phyloP scores from a whole-genome alignment of 176 grass and related monocot genomes.

The Elaeis guineensis region DNA sequence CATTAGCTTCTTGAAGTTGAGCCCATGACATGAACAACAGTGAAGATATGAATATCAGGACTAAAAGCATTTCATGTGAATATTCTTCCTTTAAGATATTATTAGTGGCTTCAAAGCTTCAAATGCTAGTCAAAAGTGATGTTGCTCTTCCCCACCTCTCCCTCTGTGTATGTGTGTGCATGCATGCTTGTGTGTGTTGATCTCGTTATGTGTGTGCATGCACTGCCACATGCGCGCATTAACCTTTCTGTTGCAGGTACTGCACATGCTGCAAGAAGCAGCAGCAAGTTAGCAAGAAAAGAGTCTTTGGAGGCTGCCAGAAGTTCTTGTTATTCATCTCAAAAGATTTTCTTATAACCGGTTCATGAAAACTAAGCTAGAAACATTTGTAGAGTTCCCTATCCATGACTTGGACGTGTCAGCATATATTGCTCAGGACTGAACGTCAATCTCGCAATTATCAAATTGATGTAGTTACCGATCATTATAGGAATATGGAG shows the following conservation, averaged over 20 bases:
- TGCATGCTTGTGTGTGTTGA: too few species aligned
- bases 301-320: slow-evolving; percentile 86
- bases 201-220: too few species aligned
- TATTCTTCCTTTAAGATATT: too few species aligned
- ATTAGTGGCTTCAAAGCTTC: too few species aligned
- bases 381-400: slow-evolving; percentile 90
- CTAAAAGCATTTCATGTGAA: too few species aligned
- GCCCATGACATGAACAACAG: too few species aligned
- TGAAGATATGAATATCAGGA: too few species aligned
- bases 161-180: too few species aligned
- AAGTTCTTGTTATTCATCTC: slow-evolving; percentile 90
- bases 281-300: slow-evolving; percentile 84
- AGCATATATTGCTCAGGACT: slow-evolving; percentile 35
- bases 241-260: slow-evolving; percentile 41
- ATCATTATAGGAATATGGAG: slow-evolving; percentile 89
- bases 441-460: slow-evolving; percentile 39
- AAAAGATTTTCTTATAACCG: slow-evolving; percentile 83
- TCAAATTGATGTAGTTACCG: slow-evolving; percentile 68
- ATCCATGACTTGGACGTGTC: slow-evolving; percentile 63
- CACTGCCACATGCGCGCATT: not conserved
- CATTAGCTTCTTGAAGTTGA: too few species aligned
- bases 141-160: too few species aligned
- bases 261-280: slow-evolving; percentile 86
- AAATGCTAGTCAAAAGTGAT: too few species aligned
- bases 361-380: slow-evolving; percentile 84